These are phyloP conservation scores for Kodamaea sp. DNA, from an alignment of 1,139 yeast genomes.

Conservation along the genomic window DNA sequence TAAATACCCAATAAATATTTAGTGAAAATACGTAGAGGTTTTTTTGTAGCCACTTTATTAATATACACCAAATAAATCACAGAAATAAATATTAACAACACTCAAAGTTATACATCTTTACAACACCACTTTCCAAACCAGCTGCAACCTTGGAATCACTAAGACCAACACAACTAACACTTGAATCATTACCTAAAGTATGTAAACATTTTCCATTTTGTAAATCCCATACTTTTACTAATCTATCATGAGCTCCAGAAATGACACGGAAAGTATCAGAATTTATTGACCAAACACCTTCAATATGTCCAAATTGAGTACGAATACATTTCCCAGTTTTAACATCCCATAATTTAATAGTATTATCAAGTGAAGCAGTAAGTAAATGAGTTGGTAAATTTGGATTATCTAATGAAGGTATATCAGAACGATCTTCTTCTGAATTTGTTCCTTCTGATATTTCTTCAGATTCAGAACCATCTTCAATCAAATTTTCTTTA, in stretches of 20 bases:
- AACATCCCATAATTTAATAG: conserved; percentile 91
- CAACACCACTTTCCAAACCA: conserved; percentile 84
- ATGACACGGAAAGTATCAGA: conserved; percentile 93
- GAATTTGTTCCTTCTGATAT: conserved; percentile 17
- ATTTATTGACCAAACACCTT: conserved; percentile 95
- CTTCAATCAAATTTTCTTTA: conserved; percentile 47
- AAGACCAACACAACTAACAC: conserved; percentile 83
- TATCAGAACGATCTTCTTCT: conserved; percentile 30
- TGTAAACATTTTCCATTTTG: conserved; percentile 93
- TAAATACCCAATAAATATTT: no score
- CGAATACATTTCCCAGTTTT: conserved; percentile 81
- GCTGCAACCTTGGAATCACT: conserved; percentile 89
- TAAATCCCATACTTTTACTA: conserved; percentile 91
- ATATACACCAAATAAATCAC: neutral
- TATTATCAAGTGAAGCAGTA: conserved; percentile 87
- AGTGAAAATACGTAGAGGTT: no score
- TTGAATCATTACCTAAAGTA: conserved; percentile 72
- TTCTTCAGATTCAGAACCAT: conserved; percentile 12
- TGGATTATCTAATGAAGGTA: conserved; percentile 20
- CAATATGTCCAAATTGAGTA: conserved; percentile 95
- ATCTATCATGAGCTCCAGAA: conserved; percentile 89
- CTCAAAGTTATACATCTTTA: conserved; percentile 79
- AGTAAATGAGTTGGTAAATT: conserved; percentile 73
- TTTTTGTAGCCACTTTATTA: no score
- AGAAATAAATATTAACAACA: conserved; percentile 9